Conservation (phyloP, 2,329 filamentous ascomycete species). For the Colletotrichum orbiculare region DNA sequence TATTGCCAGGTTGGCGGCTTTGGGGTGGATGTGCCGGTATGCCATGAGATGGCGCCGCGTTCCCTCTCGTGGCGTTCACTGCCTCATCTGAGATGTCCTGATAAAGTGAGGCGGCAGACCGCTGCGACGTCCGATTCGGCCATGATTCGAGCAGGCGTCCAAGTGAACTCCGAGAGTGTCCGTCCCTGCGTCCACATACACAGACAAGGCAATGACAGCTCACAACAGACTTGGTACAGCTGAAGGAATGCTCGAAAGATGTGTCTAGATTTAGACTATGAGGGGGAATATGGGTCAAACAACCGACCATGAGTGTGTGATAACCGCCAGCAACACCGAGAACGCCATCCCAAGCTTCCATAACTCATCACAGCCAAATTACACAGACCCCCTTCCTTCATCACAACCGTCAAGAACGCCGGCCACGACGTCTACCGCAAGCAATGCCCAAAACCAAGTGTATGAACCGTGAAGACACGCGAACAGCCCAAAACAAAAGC, state of each 20-base stretch:
- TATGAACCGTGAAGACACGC: background rate
- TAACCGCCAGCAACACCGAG: background rate
- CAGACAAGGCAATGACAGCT: too few species aligned
- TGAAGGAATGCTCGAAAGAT: slow-evolving; percentile 10
- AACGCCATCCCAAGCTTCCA: slow-evolving; percentile 16
- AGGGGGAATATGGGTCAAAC: slow-evolving; percentile 9
- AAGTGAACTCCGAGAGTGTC: too few species aligned
- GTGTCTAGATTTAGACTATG: slow-evolving; percentile 11
- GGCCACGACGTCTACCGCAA: slow-evolving; percentile 13
- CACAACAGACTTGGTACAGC: too few species aligned
- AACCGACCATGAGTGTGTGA: too few species aligned
- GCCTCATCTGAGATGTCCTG: background rate
- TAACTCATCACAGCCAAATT: slow-evolving; percentile 4
- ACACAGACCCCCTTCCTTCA: slow-evolving; percentile 3
- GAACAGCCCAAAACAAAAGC: slow-evolving; percentile 10
- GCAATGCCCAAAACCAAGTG: slow-evolving; percentile 4
- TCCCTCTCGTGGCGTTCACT: background rate
- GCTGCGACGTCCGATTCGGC: background rate
- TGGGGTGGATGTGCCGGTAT: too few species aligned
- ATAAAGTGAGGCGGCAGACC: background rate
- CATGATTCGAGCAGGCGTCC: background rate
- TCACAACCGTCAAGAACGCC: slow-evolving; percentile 21
- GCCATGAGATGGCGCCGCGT: background rate
- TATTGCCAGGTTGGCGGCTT: background rate
- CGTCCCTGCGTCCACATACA: too few species aligned